Evolutionary conservation across 2,329 filamentous ascomycete genomes (phyloP).

Genomic region (Fusarium nisikadoi): DNA sequence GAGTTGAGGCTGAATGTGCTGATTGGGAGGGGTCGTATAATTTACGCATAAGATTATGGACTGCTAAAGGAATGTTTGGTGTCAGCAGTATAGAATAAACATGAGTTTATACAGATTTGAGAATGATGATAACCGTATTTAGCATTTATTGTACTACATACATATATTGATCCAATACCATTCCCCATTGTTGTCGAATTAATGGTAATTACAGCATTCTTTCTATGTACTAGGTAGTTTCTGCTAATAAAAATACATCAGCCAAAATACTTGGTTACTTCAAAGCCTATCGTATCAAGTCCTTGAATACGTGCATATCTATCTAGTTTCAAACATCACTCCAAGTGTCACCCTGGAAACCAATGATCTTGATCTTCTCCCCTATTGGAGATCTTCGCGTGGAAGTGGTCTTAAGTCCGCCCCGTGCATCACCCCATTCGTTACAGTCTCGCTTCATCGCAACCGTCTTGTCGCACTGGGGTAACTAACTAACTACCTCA

Average conservation of each 20-base stretch:
- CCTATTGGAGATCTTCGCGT: not conserved
- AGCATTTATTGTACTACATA: not conserved
- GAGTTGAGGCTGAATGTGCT: not conserved
- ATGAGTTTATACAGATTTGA: not conserved
- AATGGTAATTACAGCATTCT: not conserved
- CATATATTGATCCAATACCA: not conserved
- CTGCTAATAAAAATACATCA: not conserved
- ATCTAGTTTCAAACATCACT: not conserved
- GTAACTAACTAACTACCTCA: not conserved
- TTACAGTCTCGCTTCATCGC: not conserved
- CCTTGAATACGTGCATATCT: not conserved
- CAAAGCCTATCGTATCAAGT: not conserved
- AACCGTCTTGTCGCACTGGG: not conserved
- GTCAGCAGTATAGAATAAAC: not conserved
- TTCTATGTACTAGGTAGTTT: not conserved
- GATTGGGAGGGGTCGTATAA: not conserved
- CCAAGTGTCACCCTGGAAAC: not conserved
- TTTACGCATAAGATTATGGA: not conserved
- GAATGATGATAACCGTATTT: not conserved
- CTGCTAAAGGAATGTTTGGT: not conserved
- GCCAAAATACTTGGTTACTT: not conserved
- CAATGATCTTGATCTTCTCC: not conserved
- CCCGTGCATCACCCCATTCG: not conserved
- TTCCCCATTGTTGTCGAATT: not conserved
- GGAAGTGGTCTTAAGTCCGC: slow-evolving; percentile 10